phyloP scores from a whole-genome alignment of 2,329 filamentous ascomycete species.

The Paraphaeosphaeria minitans region DNA sequence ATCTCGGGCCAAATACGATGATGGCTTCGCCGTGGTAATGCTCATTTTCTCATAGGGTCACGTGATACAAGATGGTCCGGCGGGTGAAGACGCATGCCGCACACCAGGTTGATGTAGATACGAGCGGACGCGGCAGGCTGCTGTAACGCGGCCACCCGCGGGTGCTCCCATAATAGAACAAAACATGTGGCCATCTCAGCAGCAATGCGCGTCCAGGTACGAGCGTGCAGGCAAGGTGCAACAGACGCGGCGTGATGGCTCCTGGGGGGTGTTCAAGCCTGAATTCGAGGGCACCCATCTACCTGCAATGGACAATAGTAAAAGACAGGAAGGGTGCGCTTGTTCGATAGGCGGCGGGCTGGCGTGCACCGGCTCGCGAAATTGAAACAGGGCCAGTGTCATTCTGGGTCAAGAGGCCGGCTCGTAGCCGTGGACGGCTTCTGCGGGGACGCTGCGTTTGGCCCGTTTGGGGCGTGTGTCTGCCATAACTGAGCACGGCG shows the following conservation, averaged over 20 bases:
- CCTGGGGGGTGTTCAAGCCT: background rate
- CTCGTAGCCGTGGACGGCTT: background rate
- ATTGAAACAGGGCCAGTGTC: slow-evolving; percentile 13
- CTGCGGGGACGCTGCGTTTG: slow-evolving; percentile 3
- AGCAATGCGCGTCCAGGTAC: background rate
- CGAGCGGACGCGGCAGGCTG: background rate
- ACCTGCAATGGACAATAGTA: background rate
- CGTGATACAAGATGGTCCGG: background rate
- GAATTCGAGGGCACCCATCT: background rate
- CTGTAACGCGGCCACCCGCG: background rate
- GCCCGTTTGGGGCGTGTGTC: slow-evolving; percentile 1
- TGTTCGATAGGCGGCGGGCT: slow-evolving; percentile 1
- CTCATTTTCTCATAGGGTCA: background rate
- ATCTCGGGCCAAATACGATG: slow-evolving; percentile 62
- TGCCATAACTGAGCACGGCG: slow-evolving; percentile 11
- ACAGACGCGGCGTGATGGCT: slow-evolving; percentile 5
- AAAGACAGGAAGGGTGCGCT: background rate
- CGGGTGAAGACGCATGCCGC: background rate
- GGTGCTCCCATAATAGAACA: slow-evolving; percentile 29
- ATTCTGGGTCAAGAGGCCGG: slow-evolving; percentile 4
- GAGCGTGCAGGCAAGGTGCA: background rate
- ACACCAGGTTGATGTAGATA: background rate
- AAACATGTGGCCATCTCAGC: slow-evolving; percentile 16
- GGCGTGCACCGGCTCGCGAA: slow-evolving; percentile 1
- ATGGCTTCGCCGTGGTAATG: slow-evolving; percentile 16